Percentiles rank a stretch among this genome's conserved stretches.
These are phyloP conservation scores for Pseudonectria buxi DNA, from an alignment of 2,329 filamentous ascomycete species.

Conservation along the genomic window DNA sequence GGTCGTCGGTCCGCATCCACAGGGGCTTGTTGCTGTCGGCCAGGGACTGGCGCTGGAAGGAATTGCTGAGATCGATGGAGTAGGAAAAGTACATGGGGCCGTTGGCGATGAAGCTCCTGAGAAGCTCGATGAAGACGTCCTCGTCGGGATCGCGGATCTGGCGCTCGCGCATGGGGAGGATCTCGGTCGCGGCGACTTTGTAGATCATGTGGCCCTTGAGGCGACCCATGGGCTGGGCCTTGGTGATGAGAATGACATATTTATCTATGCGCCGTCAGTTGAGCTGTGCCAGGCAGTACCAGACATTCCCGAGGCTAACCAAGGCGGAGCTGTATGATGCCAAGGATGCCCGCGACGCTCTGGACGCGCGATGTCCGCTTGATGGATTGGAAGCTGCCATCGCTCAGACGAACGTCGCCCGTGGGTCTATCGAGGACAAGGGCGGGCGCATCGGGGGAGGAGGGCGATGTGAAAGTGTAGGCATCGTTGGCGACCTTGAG, in stretches of 20 bases:
- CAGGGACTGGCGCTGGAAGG: constrained; percentile 87
- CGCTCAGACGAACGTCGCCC: constrained; percentile 78
- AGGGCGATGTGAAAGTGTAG: constrained; percentile 95
- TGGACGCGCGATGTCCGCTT: constrained; percentile 70
- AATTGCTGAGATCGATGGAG: constrained; percentile 92
- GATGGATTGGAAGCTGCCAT: constrained; percentile 66
- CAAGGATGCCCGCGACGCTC: constrained; percentile 90
- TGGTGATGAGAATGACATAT: constrained; percentile 94
- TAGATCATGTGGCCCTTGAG: constrained; percentile 96
- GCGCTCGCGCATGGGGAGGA: constrained; percentile 87
- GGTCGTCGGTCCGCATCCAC: constrained; percentile 90
- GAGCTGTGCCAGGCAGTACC: constrained; percentile 7
- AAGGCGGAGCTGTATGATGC: constrained; percentile 86
- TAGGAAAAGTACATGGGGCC: constrained; percentile 98
- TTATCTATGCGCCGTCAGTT: constrained; percentile 54
- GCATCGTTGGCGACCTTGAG: constrained; percentile 85
- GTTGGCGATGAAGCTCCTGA: constrained; percentile 74
- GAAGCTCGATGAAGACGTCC: constrained; percentile 77
- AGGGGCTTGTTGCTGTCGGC: constrained; percentile 64
- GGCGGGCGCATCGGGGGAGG: constrained; percentile 79
- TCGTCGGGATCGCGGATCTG: constrained; percentile 89
- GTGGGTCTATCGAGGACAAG: constrained; percentile 87
- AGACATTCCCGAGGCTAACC: constrained; percentile 47
- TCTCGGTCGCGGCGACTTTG: constrained; percentile 83
- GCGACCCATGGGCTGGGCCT: constrained; percentile 82